Base-by-base conservation (phyloP, 2,329 filamentous ascomycete genomes). In the Xylaria sp. region DNA sequence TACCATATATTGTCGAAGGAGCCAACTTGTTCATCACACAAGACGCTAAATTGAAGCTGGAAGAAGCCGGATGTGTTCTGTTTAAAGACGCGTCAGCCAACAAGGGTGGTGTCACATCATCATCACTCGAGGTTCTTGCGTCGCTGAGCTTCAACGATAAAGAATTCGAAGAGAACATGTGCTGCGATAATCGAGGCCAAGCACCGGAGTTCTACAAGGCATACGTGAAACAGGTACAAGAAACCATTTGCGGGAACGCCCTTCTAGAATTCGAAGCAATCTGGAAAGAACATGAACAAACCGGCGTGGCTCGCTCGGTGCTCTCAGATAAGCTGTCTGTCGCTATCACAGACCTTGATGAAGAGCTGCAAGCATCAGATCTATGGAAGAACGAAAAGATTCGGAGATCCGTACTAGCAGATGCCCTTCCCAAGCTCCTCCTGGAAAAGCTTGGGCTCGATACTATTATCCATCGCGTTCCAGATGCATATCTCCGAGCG, bases 11-110 rank as follows among this genome's bases (percentile, higher is more conserved):
- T 63, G 95, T 99, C 53, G 96, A 99, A 83, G 96, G 96, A 62
- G 96, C 96, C 81, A 99, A 98, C 80, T 86, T 99, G 63, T 99
- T 99, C 88, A 97, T 99, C 82, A 97, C 96, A 0, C 96, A 99
- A 81, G 96, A 99, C 77, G 95, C 95, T 75, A 98, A 98, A 85
- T 87, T 98, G 64, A 92, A 94, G 28, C 89, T 99, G 15, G 96
- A 99, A 83, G 91, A 93, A 75, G 94, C 95, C n/a, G 96, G 96
- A 68, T 97, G 93, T 78, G 89, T 98, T 75, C 83, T 99, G 48
- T 97, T 94, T 90, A 99, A 99, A 84, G 96, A 99, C 80, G 96
- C 96, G 5, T 97, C 93, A 44, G 94, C 95, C 65, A 99, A 99
- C 88, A 99, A 99, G 86, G 96, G 96, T 73, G 96, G 96, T 80